Base-by-base conservation (phyloP, 495 filamentous ascomycete genomes). In the Annulohypoxylon maeteangense region DNA sequence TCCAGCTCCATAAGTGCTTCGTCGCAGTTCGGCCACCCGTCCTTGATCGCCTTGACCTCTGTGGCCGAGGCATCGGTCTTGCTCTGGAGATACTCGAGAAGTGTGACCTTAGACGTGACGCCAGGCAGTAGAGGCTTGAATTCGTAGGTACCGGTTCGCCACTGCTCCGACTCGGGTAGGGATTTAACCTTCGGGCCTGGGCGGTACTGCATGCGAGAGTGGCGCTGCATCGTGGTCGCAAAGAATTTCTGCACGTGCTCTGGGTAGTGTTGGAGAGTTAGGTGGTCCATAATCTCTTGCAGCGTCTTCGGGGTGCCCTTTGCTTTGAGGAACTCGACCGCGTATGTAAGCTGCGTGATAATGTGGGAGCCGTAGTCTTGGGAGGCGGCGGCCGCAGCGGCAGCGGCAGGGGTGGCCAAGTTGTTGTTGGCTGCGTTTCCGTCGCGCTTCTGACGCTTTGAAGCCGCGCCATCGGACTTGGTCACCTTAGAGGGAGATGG, bases 21-120 rank as follows among this genome's bases (percentile, higher is more conserved):
- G 47, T 93, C 88, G 67, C 92, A 94, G 65, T 90, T 90, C 5
- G 90, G 88, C 95, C 95, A 99, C 27, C 96, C 96, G 75, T 99
- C 95, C 77, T 95, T 94, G 27, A 99, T 85, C 63, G 97, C 93
- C 75, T 91, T 92, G 53, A 98, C 92, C 48, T 81, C 83, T 57
- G 98, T 87, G 1, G 93, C 93, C 54, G 89, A 86, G 1, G 92
- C 91, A n/a, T 93, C 94, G 12, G 87, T 86, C 80, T 93, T 93
- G 36, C 85, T 82, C 78, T 97, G 93, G 32, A 99, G 87, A 76
- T 92, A 89, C 45, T 86, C 86, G 25, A 96, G 87, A 38, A 99
- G 86, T 74, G 91, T 89, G 55, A 91, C 88, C 62, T 89, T 87
- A 62, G 81, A 88, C 65, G 87, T 88, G 36, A 98, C 94, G 62